Evolutionary conservation across 164 flowering plant genomes (phyloP).

Genomic region (Macadamia integrifolia): DNA sequence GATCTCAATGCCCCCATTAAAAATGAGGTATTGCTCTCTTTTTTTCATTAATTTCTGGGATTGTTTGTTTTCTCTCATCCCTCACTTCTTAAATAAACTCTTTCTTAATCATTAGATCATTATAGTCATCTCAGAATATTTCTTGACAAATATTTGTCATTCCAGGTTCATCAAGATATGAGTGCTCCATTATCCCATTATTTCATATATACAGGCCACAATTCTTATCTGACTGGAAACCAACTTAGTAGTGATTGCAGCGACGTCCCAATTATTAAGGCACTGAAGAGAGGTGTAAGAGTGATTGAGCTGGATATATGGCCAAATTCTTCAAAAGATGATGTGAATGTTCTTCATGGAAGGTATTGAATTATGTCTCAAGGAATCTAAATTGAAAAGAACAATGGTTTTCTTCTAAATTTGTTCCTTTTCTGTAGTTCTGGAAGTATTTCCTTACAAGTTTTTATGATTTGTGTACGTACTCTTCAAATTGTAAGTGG

Average conservation of each 20-base stretch:
- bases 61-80: too few species aligned
- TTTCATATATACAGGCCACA: conserved; percentile 52
- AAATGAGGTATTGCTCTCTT: conserved; percentile 32
- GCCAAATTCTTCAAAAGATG: conserved; percentile 43
- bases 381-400: too few species aligned
- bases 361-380: conserved; percentile 23
- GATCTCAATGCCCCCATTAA: conserved; percentile 66
- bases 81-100: too few species aligned
- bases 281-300: conserved; percentile 44
- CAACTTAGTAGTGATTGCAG: conserved; percentile 53
- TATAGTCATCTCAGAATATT: too few species aligned
- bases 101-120: too few species aligned
- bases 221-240: conserved; percentile 54
- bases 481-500: too few species aligned
- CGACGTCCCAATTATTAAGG: conserved; percentile 41
- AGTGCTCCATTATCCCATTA: conserved; percentile 50
- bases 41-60: too few species aligned
- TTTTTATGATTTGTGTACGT: too few species aligned
- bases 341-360: conserved; percentile 43
- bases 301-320: conserved; percentile 57
- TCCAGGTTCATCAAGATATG: conserved; percentile 51
- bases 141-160: background rate
- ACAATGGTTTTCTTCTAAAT: too few species aligned
- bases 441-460: too few species aligned
- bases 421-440: too few species aligned